A percentile compares a stretch with the other conserved stretches of the same genome.
Conservation (phyloP, 139 green algal genomes). For the Nannochloris sp. region DNA sequence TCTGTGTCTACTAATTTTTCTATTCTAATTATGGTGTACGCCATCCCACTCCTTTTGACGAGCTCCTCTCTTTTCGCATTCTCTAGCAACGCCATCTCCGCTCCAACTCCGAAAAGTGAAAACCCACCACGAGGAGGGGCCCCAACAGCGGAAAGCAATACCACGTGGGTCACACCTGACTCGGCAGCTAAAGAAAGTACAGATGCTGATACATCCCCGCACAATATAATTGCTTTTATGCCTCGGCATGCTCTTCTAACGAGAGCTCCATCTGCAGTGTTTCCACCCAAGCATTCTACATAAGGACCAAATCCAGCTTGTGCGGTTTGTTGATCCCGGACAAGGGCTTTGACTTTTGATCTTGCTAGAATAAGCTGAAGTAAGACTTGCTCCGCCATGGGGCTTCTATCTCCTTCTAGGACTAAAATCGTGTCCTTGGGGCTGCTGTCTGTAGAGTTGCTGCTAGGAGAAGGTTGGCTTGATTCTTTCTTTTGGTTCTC, state of each 20-base stretch:
- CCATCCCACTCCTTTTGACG: slow-evolving; percentile 9
- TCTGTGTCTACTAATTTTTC: background rate
- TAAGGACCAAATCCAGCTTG: slow-evolving; percentile 20
- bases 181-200: slow-evolving; percentile 3
- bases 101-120: background rate
- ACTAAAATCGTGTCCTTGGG: slow-evolving; percentile 20
- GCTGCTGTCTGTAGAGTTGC: too few species aligned
- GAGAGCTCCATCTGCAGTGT: background rate
- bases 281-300: slow-evolving; percentile 13
- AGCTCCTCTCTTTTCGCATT: slow-evolving; percentile 7
- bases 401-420: slow-evolving; percentile 13
- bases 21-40: slow-evolving; percentile 18
- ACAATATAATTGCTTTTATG: slow-evolving; percentile 14
- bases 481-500: too few species aligned
- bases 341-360: slow-evolving; percentile 5
- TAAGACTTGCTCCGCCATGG: slow-evolving; percentile 30
- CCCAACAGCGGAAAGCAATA: slow-evolving; percentile 14
- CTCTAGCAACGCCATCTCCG: slow-evolving; percentile 9
- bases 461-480: too few species aligned
- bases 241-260: slow-evolving; percentile 1
- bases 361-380: slow-evolving; percentile 31
- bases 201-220: background rate
- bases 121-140: background rate
- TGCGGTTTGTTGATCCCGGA: slow-evolving; percentile 4
- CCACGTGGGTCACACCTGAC: slow-evolving; percentile 10